A percentile compares a stretch with the other conserved stretches of the same genome.
These are phyloP conservation scores for Dillenia suffruticosa DNA, from an alignment of 164 flowering plant species.

Conservation along the genomic window DNA sequence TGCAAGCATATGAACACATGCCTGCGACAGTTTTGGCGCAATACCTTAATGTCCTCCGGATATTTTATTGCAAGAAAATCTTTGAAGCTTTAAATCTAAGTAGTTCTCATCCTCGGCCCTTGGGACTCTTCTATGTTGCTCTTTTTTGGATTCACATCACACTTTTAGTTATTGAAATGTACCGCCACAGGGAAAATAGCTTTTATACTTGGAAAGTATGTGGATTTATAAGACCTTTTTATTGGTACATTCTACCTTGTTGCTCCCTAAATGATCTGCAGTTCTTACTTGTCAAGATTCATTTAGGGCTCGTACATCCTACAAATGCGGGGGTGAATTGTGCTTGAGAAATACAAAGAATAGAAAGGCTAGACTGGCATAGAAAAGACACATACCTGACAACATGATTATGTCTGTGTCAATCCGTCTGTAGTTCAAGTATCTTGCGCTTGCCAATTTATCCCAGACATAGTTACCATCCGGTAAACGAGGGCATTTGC, in stretches of 20 bases:
- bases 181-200: background rate
- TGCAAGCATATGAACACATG: too few relatives aligned
- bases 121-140: too few relatives aligned
- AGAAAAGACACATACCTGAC: conserved; percentile 23
- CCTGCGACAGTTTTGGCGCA: too few relatives aligned
- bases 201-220: background rate
- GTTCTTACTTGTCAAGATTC: background rate
- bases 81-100: too few relatives aligned
- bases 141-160: too few relatives aligned
- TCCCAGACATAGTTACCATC: conserved; percentile 36
- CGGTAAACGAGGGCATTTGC: conserved; percentile 23
- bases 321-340: conserved; percentile 11
- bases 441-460: conserved; percentile 17
- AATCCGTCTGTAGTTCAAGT: conserved; percentile 16
- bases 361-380: conserved; percentile 25
- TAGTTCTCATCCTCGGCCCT: too few relatives aligned
- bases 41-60: too few relatives aligned
- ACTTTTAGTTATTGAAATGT: background rate
- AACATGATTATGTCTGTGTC: conserved; percentile 17
- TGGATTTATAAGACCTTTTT: background rate
- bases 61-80: too few relatives aligned
- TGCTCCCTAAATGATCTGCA: background rate
- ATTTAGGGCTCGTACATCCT: background rate
- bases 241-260: background rate
- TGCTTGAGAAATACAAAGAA: conserved; percentile 28